Conservation (phyloP, 202 grass and related monocot genomes). For the Elaeis oleifera region DNA sequence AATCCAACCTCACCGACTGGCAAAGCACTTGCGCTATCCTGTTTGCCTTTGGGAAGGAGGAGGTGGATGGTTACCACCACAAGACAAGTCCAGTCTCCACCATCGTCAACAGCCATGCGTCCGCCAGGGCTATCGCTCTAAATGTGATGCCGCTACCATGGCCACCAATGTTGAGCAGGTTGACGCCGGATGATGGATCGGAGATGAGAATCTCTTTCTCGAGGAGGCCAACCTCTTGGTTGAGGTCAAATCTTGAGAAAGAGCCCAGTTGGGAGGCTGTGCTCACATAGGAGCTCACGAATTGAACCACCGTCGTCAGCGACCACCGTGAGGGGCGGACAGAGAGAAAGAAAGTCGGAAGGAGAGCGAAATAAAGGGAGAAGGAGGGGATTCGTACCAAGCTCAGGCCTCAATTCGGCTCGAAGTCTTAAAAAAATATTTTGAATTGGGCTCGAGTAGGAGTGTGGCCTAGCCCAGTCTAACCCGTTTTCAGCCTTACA, state of each 20-base stretch:
- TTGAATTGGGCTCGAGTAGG: too few relatives aligned
- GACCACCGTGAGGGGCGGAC: background rate
- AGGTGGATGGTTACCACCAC: background rate
- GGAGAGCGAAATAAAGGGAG: too few relatives aligned
- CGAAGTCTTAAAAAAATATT: too few relatives aligned
- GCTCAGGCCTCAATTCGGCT: too few relatives aligned
- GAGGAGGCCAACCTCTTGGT: constrained; percentile 47
- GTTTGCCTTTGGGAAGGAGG: background rate
- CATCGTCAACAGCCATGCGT: background rate
- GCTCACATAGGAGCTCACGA: constrained; percentile 51
- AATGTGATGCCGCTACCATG: background rate
- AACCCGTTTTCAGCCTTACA: too few relatives aligned
- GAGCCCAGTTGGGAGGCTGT: constrained; percentile 65
- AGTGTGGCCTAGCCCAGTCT: too few relatives aligned
- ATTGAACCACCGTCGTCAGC: constrained; percentile 20
- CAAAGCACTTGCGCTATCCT: background rate
- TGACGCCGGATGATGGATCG: constrained; percentile 43
- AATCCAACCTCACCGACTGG: background rate
- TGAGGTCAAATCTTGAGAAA: constrained; percentile 52
- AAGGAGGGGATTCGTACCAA: too few relatives aligned
- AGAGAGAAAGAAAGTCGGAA: too few relatives aligned
- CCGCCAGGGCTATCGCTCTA: too few relatives aligned
- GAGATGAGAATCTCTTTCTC: constrained; percentile 69
- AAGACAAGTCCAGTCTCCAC: background rate
- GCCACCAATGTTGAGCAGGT: constrained; percentile 39